Conservation (phyloP, 73 alveolate genomes). For the Tetrahymena borealis region DNA sequence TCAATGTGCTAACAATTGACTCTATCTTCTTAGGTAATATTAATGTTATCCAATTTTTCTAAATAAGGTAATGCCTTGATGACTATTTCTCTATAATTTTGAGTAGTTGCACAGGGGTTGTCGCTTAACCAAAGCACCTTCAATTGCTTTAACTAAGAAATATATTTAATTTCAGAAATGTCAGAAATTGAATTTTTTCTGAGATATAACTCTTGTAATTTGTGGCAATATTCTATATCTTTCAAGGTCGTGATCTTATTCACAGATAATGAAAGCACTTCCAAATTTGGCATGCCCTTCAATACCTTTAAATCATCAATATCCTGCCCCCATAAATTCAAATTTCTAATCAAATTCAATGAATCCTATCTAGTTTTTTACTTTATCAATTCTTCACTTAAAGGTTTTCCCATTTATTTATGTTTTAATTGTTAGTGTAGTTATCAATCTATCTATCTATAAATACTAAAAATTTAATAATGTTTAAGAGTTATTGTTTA, state of each 20-base stretch:
- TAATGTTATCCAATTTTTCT: constrained; percentile 80
- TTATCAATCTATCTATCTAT: too few relatives aligned
- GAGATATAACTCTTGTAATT: constrained; percentile 85
- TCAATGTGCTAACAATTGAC: constrained; percentile 44
- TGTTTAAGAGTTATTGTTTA: too few relatives aligned
- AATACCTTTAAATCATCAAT: constrained; percentile 79
- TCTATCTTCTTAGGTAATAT: constrained; percentile 77
- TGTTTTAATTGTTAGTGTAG: neutral
- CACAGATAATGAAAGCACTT: constrained; percentile 82
- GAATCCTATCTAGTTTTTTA: constrained; percentile 62
- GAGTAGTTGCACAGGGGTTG: constrained; percentile 86
- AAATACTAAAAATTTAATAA: too few relatives aligned
- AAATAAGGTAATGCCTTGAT: constrained; percentile 79
- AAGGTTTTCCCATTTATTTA: constrained; percentile 48
- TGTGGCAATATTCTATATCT: constrained; percentile 63
- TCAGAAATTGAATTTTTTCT: constrained; percentile 85
- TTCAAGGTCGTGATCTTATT: constrained; percentile 80
- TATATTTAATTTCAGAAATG: constrained; percentile 74
- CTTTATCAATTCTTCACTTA: constrained; percentile 44
- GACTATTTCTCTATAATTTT: constrained; percentile 80
- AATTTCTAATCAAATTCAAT: constrained; percentile 66
- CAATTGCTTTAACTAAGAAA: constrained; percentile 55
- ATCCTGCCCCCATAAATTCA: constrained; percentile 90
- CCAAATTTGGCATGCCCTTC: constrained; percentile 85
- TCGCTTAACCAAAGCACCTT: constrained; percentile 94